phyloP scores from a whole-genome alignment of 2,329 filamentous ascomycete species.

The Pleomassaria siparia region DNA sequence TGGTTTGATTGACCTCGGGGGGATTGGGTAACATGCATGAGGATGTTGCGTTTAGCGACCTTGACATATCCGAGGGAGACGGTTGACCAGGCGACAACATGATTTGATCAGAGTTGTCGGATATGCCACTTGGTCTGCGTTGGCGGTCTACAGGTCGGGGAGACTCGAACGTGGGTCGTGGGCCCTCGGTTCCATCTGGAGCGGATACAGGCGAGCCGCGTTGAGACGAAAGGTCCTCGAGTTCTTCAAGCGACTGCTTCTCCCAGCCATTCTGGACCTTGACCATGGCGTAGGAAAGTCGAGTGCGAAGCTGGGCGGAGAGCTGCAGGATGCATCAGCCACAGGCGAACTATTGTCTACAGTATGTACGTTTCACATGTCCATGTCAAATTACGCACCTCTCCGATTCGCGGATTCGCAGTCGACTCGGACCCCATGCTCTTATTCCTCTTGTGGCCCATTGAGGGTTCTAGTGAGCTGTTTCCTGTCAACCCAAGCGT shows the following conservation, averaged over 20 bases:
- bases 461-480: slow-evolving; percentile 17
- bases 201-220: slow-evolving; percentile 63
- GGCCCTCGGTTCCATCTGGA: slow-evolving; percentile 48
- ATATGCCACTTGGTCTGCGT: slow-evolving; percentile 39
- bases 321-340: slow-evolving; percentile 54
- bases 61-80: slow-evolving; percentile 26
- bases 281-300: slow-evolving; percentile 89
- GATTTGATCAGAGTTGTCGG: slow-evolving; percentile 38
- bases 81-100: slow-evolving; percentile 33
- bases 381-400: slow-evolving; percentile 58
- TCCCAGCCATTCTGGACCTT: slow-evolving; percentile 90
- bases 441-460: slow-evolving; percentile 68
- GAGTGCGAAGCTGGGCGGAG: slow-evolving; percentile 76
- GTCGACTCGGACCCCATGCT: slow-evolving; percentile 69
- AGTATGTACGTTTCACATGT: slow-evolving; percentile 5
- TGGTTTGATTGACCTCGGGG: background rate
- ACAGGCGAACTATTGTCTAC: slow-evolving; percentile 13
- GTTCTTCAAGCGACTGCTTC: slow-evolving; percentile 72
- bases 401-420: slow-evolving; percentile 67
- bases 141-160: slow-evolving; percentile 27
- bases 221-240: slow-evolving; percentile 74
- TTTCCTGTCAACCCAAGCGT: slow-evolving; percentile 23
- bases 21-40: slow-evolving; percentile 18
- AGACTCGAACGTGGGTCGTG: slow-evolving; percentile 32
- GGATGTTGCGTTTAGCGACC: slow-evolving; percentile 25